phyloP scores from a whole-genome alignment of 805 yeast genomes.

The Yarrowia divulgata region DNA sequence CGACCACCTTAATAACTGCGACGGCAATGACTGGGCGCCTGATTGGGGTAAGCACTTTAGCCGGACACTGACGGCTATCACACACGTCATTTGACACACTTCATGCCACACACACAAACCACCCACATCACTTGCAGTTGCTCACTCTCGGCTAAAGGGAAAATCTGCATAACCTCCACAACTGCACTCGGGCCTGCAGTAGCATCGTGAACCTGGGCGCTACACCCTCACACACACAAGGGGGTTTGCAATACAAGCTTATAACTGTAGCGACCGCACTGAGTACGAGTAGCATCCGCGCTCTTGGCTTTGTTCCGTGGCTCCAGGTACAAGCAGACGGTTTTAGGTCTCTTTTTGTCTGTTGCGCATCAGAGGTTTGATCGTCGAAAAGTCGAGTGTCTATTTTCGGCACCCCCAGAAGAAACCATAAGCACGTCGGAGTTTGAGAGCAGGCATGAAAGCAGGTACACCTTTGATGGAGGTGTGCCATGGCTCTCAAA shows the following conservation, averaged over 20 bases:
- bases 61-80: no score
- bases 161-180: constrained; percentile 13
- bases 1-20: not conserved
- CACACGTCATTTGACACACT: no score
- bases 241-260: not conserved
- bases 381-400: constrained; percentile 2
- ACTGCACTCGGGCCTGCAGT: constrained; percentile 23
- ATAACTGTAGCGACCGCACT: constrained; percentile 1
- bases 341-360: constrained; percentile 6
- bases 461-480: no score
- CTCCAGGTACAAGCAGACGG: constrained; percentile 22
- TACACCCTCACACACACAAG: not conserved
- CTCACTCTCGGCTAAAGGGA: constrained; percentile 14
- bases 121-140: constrained; percentile 1
- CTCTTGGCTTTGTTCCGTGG: constrained; percentile 14
- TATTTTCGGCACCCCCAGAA: constrained; percentile 15
- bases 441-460: constrained; percentile 5
- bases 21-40: no score
- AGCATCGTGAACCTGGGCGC: constrained; percentile 24
- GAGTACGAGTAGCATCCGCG: not conserved
- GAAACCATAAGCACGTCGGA: not conserved
- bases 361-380: not conserved
- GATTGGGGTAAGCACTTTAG: no score
- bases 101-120: not conserved
- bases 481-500: not conserved